These are phyloP conservation scores for Colletotrichum musicola DNA, from an alignment of 2,329 filamentous ascomycete genomes.

Conservation along the genomic window DNA sequence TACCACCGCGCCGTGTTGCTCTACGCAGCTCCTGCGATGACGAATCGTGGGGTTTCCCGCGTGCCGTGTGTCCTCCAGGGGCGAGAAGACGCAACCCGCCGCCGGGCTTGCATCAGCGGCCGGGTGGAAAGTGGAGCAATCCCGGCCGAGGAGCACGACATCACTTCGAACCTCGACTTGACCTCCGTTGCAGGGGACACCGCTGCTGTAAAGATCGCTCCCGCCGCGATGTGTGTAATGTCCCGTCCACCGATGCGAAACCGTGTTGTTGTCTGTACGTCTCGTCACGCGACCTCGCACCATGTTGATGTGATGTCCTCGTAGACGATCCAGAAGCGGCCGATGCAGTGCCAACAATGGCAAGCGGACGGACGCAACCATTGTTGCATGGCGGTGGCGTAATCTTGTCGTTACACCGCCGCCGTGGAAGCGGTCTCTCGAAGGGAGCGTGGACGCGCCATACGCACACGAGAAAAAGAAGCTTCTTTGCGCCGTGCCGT, in stretches of 20 bases:
- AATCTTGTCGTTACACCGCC: neutral
- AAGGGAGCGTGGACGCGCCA: neutral
- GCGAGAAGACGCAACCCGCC: constrained; percentile 17
- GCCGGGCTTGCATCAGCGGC: constrained; percentile 10
- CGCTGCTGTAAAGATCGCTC: neutral
- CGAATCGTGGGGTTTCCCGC: constrained; percentile 17
- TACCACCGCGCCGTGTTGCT: neutral
- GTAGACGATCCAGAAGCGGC: neutral
- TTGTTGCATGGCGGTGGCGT: neutral
- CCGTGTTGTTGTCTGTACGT: neutral
- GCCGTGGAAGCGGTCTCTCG: neutral
- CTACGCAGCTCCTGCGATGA: constrained; percentile 13
- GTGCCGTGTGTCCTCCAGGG: neutral
- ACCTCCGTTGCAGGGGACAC: neutral
- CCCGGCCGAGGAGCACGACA: constrained; percentile 10
- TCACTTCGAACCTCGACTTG: neutral
- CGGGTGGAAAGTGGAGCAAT: neutral
- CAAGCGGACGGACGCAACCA: no score
- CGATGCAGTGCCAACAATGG: neutral
- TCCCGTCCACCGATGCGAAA: neutral
- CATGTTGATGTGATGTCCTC: constrained; percentile 4
- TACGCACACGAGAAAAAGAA: neutral
- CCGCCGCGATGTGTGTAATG: no score
- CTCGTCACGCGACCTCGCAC: constrained; percentile 3
- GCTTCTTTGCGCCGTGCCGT: neutral